A percentile compares a stretch with the other conserved stretches of the same genome.
phyloP scores from a whole-genome alignment of 768 basidiomycete species.

The Pleurotus tuber-regium region DNA sequence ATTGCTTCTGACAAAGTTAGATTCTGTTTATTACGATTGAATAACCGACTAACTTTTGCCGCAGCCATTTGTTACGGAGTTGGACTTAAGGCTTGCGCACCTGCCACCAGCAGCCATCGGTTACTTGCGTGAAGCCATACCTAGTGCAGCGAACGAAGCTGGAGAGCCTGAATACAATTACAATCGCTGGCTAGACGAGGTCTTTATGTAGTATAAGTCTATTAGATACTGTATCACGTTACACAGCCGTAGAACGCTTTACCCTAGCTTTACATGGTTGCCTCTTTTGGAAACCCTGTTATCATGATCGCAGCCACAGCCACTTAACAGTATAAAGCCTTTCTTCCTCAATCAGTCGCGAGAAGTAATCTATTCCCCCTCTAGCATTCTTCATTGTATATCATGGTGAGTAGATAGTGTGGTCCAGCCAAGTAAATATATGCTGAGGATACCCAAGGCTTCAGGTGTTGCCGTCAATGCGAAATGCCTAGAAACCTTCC shows the following conservation, averaged over 20 bases:
- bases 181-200: conserved; percentile 77
- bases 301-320: not conserved
- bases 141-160: conserved; percentile 44
- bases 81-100: conserved; percentile 84
- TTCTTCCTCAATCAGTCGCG: no score
- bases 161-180: conserved; percentile 78
- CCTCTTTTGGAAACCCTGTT: not conserved
- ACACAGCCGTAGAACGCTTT: no score
- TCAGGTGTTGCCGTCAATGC: conserved; percentile 65
- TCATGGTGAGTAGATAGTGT: not conserved
- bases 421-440: not conserved
- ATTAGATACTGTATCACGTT: no score
- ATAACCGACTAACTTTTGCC: conserved; percentile 18
- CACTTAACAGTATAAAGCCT: not conserved
- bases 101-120: conserved; percentile 74
- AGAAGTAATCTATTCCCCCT: not conserved
- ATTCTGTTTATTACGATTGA: not conserved
- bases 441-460: conserved; percentile 32
- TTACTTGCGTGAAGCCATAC: conserved; percentile 84
- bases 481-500: conserved; percentile 57
- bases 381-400: not conserved
- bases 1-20: conserved; percentile 87
- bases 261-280: no score
- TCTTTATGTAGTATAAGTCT: conserved; percentile 72
- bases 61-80: conserved; percentile 90